phyloP scores from a whole-genome alignment of 805 yeast species.

The Candida maesae region DNA sequence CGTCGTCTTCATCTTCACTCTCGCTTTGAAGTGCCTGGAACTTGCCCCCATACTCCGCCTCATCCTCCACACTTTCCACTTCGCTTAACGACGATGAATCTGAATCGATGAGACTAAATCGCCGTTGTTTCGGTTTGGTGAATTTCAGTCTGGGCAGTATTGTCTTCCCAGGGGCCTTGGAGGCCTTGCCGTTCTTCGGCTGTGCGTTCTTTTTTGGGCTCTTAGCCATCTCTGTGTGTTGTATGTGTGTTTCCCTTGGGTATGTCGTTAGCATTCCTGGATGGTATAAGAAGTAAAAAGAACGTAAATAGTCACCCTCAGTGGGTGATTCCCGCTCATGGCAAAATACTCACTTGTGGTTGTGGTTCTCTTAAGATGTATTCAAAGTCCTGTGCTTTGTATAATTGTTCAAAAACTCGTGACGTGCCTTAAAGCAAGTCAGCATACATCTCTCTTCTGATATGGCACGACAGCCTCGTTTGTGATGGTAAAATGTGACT shows the following conservation, averaged over 20 bases:
- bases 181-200: constrained; percentile 25
- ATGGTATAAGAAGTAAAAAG: too few relatives aligned
- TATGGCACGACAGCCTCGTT: too few relatives aligned
- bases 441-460: constrained; percentile 5
- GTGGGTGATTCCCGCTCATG: too few relatives aligned
- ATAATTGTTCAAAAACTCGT: too few relatives aligned
- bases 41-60: constrained; percentile 19
- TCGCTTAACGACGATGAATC: constrained; percentile 38
- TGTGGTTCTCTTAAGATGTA: background rate
- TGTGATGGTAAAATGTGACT: background rate
- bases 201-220: constrained; percentile 21
- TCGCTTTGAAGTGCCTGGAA: constrained; percentile 34
- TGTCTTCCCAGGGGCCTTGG: constrained; percentile 30
- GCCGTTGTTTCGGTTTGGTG: constrained; percentile 31
- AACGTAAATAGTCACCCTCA: too few relatives aligned
- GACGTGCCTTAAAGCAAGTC: constrained; percentile 5
- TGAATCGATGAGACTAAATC: constrained; percentile 42
- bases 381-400: too few relatives aligned
- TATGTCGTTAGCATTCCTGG: background rate
- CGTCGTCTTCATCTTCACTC: constrained; percentile 28
- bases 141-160: constrained; percentile 21
- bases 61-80: constrained; percentile 29
- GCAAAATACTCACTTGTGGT: background rate
- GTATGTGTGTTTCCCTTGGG: background rate
- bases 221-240: constrained; percentile 10